Percentiles rank a stretch among this genome's conserved stretches.
These are phyloP conservation scores for Ochetophila trinervis DNA, from an alignment of 306 rosid species.

Conservation along the genomic window DNA sequence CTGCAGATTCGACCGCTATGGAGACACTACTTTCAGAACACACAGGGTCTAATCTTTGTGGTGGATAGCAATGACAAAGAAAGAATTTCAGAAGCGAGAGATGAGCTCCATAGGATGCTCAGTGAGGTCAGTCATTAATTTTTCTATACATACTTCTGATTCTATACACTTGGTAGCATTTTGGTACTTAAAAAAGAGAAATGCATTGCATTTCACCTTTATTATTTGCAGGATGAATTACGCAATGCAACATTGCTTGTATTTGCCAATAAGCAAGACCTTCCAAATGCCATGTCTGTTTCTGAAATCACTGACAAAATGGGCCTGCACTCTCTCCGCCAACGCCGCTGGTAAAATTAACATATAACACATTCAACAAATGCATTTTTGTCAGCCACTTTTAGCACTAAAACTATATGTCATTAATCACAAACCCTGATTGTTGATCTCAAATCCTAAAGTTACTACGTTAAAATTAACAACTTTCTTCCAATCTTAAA, in stretches of 20 bases:
- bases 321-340: constrained; percentile 76
- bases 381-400: too few relatives aligned
- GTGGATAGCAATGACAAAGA: constrained; percentile 88
- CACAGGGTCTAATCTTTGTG: constrained; percentile 81
- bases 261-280: constrained; percentile 64
- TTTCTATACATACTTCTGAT: neutral
- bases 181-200: too few relatives aligned
- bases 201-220: neutral
- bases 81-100: constrained; percentile 72
- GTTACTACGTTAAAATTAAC: too few relatives aligned
- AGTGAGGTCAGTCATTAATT: constrained; percentile 54
- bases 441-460: neutral
- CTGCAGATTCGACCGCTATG: constrained; percentile 83
- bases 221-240: constrained; percentile 58
- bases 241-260: constrained; percentile 50
- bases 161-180: too few relatives aligned
- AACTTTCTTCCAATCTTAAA: too few relatives aligned
- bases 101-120: constrained; percentile 80
- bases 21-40: constrained; percentile 90
- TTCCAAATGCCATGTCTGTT: constrained; percentile 61
- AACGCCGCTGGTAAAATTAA: constrained; percentile 61
- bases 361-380: neutral
- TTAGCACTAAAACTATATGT: neutral
- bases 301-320: constrained; percentile 83
- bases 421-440: neutral